Evolutionary conservation across 2,329 filamentous ascomycete species (phyloP), one percentile per base, ranked within the genome.

Genomic region (Phialophora tarda): DNA sequence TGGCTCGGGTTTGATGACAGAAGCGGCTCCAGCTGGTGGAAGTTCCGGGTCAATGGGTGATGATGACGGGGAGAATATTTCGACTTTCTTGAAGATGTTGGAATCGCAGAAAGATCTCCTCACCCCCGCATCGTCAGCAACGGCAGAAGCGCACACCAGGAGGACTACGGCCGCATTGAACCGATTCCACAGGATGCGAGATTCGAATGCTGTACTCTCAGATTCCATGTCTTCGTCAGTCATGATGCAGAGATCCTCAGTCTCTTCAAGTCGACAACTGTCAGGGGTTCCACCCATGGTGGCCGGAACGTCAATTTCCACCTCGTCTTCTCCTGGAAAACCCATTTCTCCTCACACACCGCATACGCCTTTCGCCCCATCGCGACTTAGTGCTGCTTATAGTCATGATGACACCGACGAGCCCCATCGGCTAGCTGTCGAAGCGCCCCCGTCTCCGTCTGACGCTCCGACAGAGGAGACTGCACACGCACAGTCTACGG

Each of bases 171-270:
- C 91, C 50, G 91, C 94, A 71, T 83, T 97, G 48, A 90, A 88
- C 24, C 92, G 91, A 73, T 98, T 95, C 75, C 92, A 95, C 73
- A 85, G 87, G 65, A 94, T 98, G 91, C 87, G 88, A 71, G 94
- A 97, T 67, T 93, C 92, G 0, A 93, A 97, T 74, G 91, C 92
- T 63, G 91, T 88, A 4, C 84, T 99, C 48, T 96, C 92, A 0
- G 95, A 99, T 62, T 97, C 93, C 0, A 92, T 99, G 85, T 92
- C 92, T 30, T 95, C 92, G 0, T 98, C 94, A 0, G 85, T 93
- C 73, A 87, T 96, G 72, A 81, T 97, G 64, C 91, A 96, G 55
- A 87, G 91, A 47, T 95, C 92, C 0, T 92, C 91, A 4, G 91
- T 87, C 65, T 91, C 93, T 0, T 88, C 87, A 1, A 88, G 90